Evolutionary conservation across 2,329 filamentous ascomycete genomes (phyloP).

Genomic region (Onygena corvina): DNA sequence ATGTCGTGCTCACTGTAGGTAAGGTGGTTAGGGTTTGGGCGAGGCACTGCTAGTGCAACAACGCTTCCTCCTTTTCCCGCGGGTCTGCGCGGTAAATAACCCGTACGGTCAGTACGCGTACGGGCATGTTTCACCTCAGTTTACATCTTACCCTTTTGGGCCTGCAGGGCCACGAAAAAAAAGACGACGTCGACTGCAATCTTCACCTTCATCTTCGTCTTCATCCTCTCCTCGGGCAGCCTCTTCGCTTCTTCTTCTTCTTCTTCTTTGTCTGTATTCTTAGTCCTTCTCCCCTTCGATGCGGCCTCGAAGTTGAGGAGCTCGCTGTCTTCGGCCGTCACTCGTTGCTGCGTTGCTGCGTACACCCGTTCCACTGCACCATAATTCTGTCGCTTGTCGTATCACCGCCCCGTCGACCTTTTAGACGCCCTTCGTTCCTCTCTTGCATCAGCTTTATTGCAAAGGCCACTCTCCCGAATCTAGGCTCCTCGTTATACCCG

Average conservation of each 20-base stretch:
- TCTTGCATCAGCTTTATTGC: background rate
- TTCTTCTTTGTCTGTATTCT: too few species aligned
- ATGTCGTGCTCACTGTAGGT: too few species aligned
- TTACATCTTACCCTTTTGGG: conserved; percentile 6
- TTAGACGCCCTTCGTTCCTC: background rate
- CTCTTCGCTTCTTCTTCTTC: background rate
- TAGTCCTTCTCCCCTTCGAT: too few species aligned
- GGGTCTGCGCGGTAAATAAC: background rate
- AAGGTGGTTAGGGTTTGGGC: background rate
- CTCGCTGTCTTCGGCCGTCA: too few species aligned
- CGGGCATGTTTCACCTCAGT: conserved; percentile 5
- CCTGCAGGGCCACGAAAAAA: background rate
- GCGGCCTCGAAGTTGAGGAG: too few species aligned
- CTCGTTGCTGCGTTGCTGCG: background rate
- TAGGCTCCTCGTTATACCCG: background rate
- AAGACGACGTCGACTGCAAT: background rate
- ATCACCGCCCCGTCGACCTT: background rate
- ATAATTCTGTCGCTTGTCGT: background rate
- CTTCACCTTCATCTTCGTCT: background rate
- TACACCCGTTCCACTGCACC: background rate
- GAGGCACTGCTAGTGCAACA: conserved; percentile 4
- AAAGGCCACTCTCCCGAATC: background rate
- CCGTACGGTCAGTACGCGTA: background rate
- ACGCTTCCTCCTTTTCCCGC: background rate
- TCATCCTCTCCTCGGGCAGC: background rate